Conservation (phyloP, 371 early-diverging fungal genomes). For the Mucor mucedo region DNA sequence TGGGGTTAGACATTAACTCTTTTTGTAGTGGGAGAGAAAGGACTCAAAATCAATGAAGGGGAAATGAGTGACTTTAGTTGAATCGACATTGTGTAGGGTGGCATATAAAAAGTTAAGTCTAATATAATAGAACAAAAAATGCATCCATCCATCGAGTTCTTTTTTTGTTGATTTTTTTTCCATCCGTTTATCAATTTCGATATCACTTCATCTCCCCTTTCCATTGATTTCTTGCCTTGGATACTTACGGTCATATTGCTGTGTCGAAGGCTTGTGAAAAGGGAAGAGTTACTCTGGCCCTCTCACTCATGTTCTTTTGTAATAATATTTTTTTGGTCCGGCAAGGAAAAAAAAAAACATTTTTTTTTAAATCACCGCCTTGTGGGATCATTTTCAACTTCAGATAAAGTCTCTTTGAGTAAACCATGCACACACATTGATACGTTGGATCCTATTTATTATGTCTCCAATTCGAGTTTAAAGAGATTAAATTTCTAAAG, state of each 20-base stretch:
- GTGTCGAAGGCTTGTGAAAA: slow-evolving; percentile 45
- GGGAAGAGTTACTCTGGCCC: slow-evolving; percentile 28
- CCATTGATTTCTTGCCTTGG: background rate
- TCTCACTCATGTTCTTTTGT: slow-evolving; percentile 5
- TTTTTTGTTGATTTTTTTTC: background rate
- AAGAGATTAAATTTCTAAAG: no score
- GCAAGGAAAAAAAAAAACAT: background rate
- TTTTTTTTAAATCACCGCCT: background rate
- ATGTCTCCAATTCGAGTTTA: no score
- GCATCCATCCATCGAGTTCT: slow-evolving; percentile 18
- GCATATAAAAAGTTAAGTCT: no score
- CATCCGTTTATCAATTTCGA: background rate
- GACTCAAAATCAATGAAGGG: no score
- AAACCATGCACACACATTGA: no score
- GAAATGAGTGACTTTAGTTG: no score
- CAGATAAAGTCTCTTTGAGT: no score
- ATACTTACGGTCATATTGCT: slow-evolving; percentile 49
- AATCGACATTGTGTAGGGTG: no score
- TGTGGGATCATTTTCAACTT: background rate
- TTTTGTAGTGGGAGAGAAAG: no score
- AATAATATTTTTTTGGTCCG: slow-evolving; percentile 1
- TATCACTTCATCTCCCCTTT: background rate
- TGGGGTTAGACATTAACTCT: background rate
- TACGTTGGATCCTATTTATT: no score
- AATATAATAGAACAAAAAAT: background rate